A percentile compares a stretch with the other conserved stretches of the same genome.
These are phyloP conservation scores for Fusarium avenaceum DNA, from an alignment of 2,329 filamentous ascomycete species.

Conservation along the genomic window DNA sequence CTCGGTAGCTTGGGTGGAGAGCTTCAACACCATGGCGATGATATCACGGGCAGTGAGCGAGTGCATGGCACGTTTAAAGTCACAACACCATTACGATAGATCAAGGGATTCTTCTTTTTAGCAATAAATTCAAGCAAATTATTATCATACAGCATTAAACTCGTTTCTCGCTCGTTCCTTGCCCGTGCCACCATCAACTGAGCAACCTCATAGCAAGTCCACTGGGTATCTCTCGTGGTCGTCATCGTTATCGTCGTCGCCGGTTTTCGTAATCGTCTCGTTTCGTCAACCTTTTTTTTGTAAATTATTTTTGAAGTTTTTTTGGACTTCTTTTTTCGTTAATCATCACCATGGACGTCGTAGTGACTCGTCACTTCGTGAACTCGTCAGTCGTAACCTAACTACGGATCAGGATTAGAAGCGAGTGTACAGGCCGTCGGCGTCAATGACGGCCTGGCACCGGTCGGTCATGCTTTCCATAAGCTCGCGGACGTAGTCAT, in stretches of 20 bases:
- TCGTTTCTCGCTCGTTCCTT: background rate
- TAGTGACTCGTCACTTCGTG: background rate
- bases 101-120: background rate
- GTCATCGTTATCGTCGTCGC: background rate
- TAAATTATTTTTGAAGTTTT: background rate
- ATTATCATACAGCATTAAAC: constrained; percentile 1
- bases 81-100: background rate
- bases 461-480: constrained; percentile 27
- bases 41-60: constrained; percentile 8
- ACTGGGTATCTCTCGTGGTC: constrained; percentile 4
- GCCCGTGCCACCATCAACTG: background rate
- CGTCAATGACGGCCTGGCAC: constrained; percentile 37
- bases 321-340: background rate
- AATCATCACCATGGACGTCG: background rate
- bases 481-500: constrained; percentile 8
- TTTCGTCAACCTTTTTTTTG: background rate
- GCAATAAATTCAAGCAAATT: constrained; percentile 9
- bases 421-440: constrained; percentile 29
- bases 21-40: constrained; percentile 9
- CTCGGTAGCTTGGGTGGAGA: background rate
- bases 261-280: constrained; percentile 4
- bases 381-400: background rate
- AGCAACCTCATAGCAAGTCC: background rate
- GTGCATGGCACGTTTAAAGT: background rate
- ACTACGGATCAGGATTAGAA: background rate